Percentiles rank a stretch among this genome's conserved stretches.
Conservation (phyloP, 108 stramenopile species). For the Pseudonitzschia delicatissima region DNA sequence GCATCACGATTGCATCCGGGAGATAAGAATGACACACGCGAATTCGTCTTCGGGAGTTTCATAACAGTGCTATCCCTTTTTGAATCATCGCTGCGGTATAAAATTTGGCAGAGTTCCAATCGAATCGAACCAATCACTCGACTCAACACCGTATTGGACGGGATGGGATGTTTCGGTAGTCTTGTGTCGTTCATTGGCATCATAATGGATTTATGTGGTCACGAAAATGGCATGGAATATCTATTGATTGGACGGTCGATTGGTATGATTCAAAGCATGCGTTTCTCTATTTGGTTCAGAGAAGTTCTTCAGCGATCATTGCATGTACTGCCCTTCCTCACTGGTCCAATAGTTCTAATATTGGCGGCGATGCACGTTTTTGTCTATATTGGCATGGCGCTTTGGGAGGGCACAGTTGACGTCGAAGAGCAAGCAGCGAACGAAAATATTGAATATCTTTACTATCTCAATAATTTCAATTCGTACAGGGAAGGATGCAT, state of each 20-base stretch:
- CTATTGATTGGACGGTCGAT: constrained; percentile 45
- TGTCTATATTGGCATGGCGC: constrained; percentile 45
- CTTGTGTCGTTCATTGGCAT: constrained; percentile 29
- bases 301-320: constrained; percentile 44
- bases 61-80: constrained; percentile 21
- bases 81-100: constrained; percentile 14
- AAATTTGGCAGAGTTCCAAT: constrained; percentile 12
- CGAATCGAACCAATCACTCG: constrained; percentile 18
- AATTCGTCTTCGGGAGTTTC: constrained; percentile 19
- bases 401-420: constrained; percentile 50
- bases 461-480: constrained; percentile 70
- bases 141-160: constrained; percentile 40
- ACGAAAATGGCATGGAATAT: constrained; percentile 21
- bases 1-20: constrained; percentile 26
- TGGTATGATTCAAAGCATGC: constrained; percentile 56
- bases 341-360: constrained; percentile 42
- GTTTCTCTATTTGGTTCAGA: constrained; percentile 45
- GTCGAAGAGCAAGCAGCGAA: constrained; percentile 23
- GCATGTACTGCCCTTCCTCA: constrained; percentile 34
- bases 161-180: constrained; percentile 38
- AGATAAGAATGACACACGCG: background rate
- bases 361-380: constrained; percentile 45
- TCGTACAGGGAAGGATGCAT: constrained; percentile 42
- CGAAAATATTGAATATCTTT: constrained; percentile 29
- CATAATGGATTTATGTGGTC: background rate